A percentile compares a stretch with the other conserved stretches of the same genome.
Evolutionary conservation across 2,329 filamentous ascomycete genomes (phyloP).

Genomic region (Epicoccum sorghinum): DNA sequence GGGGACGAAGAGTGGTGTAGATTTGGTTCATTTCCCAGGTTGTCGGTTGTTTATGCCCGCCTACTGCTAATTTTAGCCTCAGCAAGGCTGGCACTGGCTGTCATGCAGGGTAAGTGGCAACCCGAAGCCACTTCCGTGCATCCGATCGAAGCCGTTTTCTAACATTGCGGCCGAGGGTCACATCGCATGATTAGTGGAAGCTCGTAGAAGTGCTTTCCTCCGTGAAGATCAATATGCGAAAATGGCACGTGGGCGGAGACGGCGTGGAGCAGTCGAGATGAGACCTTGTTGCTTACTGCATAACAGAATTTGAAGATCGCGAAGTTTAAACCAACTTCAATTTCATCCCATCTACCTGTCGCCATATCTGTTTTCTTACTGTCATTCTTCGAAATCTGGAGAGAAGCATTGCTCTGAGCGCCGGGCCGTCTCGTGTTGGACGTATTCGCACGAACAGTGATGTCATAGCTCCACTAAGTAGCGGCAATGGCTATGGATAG

Average conservation of each 20-base stretch:
- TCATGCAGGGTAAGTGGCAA: slow-evolving; percentile 10
- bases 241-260: background rate
- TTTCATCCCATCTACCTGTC: background rate
- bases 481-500: background rate
- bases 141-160: slow-evolving; percentile 9
- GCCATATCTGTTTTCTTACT: background rate
- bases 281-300: slow-evolving; percentile 1
- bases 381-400: background rate
- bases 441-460: background rate
- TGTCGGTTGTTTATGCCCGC: slow-evolving; percentile 2
- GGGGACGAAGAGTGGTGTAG: background rate
- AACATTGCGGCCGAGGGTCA: slow-evolving; percentile 4
- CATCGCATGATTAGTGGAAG: background rate
- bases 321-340: background rate
- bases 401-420: background rate
- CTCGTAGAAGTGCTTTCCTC: background rate
- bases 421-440: background rate
- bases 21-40: background rate
- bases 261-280: slow-evolving; percentile 3
- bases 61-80: slow-evolving; percentile 16
- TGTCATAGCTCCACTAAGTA: slow-evolving; percentile 10
- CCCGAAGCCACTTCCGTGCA: slow-evolving; percentile 27
- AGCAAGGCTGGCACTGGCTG: slow-evolving; percentile 20
- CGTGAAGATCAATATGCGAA: slow-evolving; percentile 6
- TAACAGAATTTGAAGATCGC: background rate